Evolutionary conservation across 495 filamentous ascomycete species (phyloP), one percentile per base, ranked within the genome.

Genomic region (Hypoxylon crocopeplum): DNA sequence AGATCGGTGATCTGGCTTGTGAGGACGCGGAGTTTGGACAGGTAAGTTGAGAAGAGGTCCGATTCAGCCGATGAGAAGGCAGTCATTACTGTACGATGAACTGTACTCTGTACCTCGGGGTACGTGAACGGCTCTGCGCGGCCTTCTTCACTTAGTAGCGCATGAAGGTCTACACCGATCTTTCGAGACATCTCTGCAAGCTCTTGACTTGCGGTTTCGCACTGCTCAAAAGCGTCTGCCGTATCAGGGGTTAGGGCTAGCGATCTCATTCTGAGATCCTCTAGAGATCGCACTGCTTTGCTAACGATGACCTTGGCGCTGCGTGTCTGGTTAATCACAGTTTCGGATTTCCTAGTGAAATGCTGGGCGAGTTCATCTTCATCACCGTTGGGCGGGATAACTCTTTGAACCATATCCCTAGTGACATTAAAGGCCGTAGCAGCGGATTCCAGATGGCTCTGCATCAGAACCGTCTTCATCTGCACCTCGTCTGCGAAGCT

Each of bases 221-320:
- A 85, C 34, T 79, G 77, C 69, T 79, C 77, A 42, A 81, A 81
- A 0, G 70, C 72, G 1, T 76, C 77, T 8, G 56, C 41, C 5
- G 79, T 87, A 59, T 82, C 86, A 47, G 72, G 84, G 57, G 77
- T 77, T 15, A 96, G 82, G 12, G 90, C 89, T 21, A 98, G 77
- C 3, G 89, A 93, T 34, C 93, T 77, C 0, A 84, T 79, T 59
- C 86, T 88, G 33, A 96, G 78, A 44, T 97, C 92, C 34, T 92
- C 86, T 3, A 97, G 73, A 25, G 90, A 82, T 27, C 88, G 82
- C 12, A 88, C 79, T 4, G 90, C 85, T 72, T 98, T 98, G 42
- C 83, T 80, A 59, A 88, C 86, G 19, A 95, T 81, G 16, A 97
- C 90, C 73, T 96, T 97, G 27, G 87, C 82, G 67, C 88, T 92